Percentiles rank a stretch among this genome's conserved stretches.
phyloP scores from a whole-genome alignment of 2,329 filamentous ascomycete species.

The Fusarium xyrophilum region DNA sequence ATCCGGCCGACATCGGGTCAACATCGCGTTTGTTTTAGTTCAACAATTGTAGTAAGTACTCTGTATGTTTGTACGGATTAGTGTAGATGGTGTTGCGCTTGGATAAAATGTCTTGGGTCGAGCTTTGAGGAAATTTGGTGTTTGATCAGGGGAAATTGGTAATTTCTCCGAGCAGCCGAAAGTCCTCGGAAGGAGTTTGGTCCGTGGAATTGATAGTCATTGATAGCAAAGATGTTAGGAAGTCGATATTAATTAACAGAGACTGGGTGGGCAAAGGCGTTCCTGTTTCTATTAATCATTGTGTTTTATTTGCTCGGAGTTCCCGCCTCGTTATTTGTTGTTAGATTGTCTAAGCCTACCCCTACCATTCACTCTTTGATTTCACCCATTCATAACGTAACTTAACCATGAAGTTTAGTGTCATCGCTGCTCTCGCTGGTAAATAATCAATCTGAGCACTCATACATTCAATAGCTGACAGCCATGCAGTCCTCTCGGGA shows the following conservation, averaged over 20 bases:
- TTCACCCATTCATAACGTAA: conserved; percentile 12
- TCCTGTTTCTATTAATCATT: not conserved
- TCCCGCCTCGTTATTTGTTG: not conserved
- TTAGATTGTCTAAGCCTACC: not conserved
- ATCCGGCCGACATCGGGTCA: not conserved
- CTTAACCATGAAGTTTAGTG: conserved; percentile 30
- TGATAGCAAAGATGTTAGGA: not conserved
- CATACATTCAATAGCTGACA: not conserved
- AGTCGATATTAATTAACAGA: not conserved
- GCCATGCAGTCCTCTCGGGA: conserved; percentile 11
- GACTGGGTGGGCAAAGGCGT: not conserved
- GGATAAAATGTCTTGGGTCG: not conserved
- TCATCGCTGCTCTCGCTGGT: conserved; percentile 14
- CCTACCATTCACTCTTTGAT: not conserved
- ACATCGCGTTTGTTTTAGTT: not conserved
- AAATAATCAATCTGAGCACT: too few species aligned
- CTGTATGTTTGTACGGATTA: too few species aligned
- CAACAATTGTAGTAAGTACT: too few species aligned
- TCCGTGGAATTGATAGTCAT: not conserved
- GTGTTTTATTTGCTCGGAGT: not conserved
- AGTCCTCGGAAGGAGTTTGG: not conserved
- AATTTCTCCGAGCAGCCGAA: not conserved
- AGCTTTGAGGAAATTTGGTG: not conserved
- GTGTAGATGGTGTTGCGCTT: not conserved
- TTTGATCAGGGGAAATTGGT: not conserved